phyloP scores from a whole-genome alignment of 306 rosid species.

The Trifolium dubium region DNA sequence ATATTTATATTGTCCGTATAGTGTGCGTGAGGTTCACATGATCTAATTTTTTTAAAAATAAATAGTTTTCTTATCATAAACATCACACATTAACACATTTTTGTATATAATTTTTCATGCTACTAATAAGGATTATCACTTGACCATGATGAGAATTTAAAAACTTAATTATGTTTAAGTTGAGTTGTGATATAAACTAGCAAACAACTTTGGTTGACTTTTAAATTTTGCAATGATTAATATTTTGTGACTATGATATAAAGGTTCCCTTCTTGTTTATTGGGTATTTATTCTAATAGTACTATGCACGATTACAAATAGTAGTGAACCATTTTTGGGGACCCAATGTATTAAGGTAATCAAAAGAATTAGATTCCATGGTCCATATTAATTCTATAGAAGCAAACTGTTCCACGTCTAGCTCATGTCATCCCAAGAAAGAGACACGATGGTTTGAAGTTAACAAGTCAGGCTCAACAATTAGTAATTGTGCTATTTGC shows the following conservation, averaged over 20 bases:
- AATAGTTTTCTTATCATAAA: too few relatives aligned
- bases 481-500: slow-evolving; percentile 35
- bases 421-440: background rate
- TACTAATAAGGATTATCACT: background rate
- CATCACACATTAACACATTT: too few relatives aligned
- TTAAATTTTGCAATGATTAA: slow-evolving; percentile 8
- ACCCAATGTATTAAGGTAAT: slow-evolving; percentile 40
- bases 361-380: slow-evolving; percentile 49
- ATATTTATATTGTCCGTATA: too few relatives aligned
- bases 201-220: slow-evolving; percentile 49
- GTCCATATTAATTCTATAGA: slow-evolving; percentile 39
- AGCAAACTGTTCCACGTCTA: slow-evolving; percentile 44
- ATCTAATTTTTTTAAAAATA: too few relatives aligned
- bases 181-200: slow-evolving; percentile 22
- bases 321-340: slow-evolving; percentile 36
- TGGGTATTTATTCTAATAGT: slow-evolving; percentile 45
- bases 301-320: slow-evolving; percentile 34
- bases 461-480: slow-evolving; percentile 38
- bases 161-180: background rate
- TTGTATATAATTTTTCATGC: too few relatives aligned
- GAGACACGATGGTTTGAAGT: slow-evolving; percentile 43
- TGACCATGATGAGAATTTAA: background rate
- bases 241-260: slow-evolving; percentile 18
- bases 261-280: slow-evolving; percentile 38
- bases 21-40: too few relatives aligned